Evolutionary conservation across 306 rosid species (phyloP), one percentile per base, ranked within the genome.

Genomic region (Fragaria iinumae): DNA sequence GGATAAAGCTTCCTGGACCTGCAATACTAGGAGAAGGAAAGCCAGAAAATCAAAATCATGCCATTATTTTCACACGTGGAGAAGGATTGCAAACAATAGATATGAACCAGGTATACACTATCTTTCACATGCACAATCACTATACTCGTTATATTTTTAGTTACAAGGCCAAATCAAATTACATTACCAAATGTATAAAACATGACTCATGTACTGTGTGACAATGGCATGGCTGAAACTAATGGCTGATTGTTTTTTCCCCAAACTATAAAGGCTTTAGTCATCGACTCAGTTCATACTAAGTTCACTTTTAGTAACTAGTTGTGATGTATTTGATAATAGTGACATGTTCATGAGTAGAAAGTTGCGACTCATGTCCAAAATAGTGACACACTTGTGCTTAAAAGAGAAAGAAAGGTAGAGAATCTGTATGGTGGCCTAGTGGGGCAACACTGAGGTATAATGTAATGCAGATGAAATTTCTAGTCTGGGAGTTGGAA

Each of bases 1-100:
- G 74, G 81, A 91, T 95, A 88, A 95, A 89, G 90, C 97, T 95
- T 80, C 98, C 98, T n/a, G 97, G 97, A 69, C 90, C 91, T 48
- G 96, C 97, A 27, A 87, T 95, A n/a, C 79, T 92, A 84, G 98
- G 98, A 50, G 98, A 86, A 85, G 98, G 98, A 41, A 95, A 95
- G 84, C 98, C 98, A 71, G 98, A 95, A 84, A 95, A 92, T 88
- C 98, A 95, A 85, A 95, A 95, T 76, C 98, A 95, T 81, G 97
- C 98, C 80, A 92, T 95, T 82, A 92, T 95, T 84, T 95, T 95
- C 83, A 95, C 98, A 38, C 97, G 97, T 23, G 98, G 98, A 48
- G 98, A 95, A 84, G 91, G 97, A 83, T 89, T 95, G 91, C 97
- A 95, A 84, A 88, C 97, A 62, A 95, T 95, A 67, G 98, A 95